phyloP scores from a whole-genome alignment of 2,329 filamentous ascomycete species.

The Fusarium sacchari region DNA sequence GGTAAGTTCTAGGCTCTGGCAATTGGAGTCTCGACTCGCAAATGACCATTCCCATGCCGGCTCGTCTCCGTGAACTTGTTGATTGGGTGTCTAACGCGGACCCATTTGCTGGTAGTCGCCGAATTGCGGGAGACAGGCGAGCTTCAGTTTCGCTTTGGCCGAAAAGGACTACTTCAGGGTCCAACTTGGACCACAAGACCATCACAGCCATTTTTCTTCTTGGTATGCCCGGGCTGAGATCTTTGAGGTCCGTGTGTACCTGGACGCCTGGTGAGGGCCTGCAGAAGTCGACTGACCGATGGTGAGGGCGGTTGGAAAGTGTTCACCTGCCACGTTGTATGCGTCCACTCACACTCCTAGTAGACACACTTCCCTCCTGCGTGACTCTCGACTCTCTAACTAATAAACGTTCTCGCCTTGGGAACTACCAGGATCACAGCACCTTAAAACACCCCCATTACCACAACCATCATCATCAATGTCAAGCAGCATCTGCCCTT shows the following conservation, averaged over 20 bases:
- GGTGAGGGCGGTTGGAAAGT: constrained; percentile 1
- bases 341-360: constrained; percentile 11
- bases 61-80: constrained; percentile 13
- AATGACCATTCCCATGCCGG: constrained; percentile 11
- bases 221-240: neutral
- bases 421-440: neutral
- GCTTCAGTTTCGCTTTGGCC: constrained; percentile 12
- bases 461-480: constrained; percentile 22
- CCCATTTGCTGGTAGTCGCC: constrained; percentile 5
- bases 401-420: constrained; percentile 5
- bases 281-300: constrained; percentile 1
- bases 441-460: neutral
- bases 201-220: constrained; percentile 4
- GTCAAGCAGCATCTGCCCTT: constrained; percentile 32
- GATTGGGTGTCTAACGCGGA: constrained; percentile 5
- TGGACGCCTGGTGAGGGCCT: neutral
- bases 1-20: constrained; percentile 28
- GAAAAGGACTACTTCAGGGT: constrained; percentile 29
- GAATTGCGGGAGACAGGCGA: neutral
- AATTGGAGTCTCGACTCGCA: constrained; percentile 4
- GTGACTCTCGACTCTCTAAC: neutral
- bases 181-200: constrained; percentile 18
- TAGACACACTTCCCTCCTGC: neutral
- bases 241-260: constrained; percentile 25
- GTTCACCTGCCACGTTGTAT: constrained; percentile 34